These are phyloP conservation scores for Venturia carpophila DNA, from an alignment of 2,329 filamentous ascomycete genomes.

Conservation along the genomic window DNA sequence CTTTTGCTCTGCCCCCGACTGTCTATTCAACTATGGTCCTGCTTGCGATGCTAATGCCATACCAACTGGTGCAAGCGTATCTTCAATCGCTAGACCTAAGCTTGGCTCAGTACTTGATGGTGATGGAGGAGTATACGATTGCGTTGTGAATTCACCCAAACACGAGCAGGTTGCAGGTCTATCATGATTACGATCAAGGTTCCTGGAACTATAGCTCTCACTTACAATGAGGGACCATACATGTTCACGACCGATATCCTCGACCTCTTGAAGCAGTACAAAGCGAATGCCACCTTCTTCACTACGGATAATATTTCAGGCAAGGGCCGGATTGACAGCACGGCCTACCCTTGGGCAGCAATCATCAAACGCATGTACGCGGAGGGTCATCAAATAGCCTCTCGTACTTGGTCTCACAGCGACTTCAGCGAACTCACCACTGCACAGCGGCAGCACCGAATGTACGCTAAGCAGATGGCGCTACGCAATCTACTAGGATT, in stretches of 20 bases:
- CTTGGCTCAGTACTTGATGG: constrained; percentile 51
- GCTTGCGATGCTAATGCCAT: constrained; percentile 52
- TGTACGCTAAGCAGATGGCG: constrained; percentile 49
- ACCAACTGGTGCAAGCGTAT: constrained; percentile 49
- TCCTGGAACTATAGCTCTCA: constrained; percentile 55
- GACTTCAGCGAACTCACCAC: constrained; percentile 40
- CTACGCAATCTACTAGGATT: constrained; percentile 48
- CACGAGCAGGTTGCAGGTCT: neutral
- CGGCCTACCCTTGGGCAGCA: constrained; percentile 37
- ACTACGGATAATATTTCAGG: constrained; percentile 51
- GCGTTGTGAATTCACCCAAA: constrained; percentile 31
- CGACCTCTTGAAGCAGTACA: constrained; percentile 51
- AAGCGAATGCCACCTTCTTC: constrained; percentile 61
- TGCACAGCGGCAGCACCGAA: constrained; percentile 40
- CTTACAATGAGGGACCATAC: constrained; percentile 60
- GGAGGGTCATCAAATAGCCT: constrained; percentile 54
- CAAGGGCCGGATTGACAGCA: constrained; percentile 49
- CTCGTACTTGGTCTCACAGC: constrained; percentile 50
- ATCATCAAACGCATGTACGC: constrained; percentile 49
- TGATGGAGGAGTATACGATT: constrained; percentile 49
- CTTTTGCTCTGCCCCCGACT: constrained; percentile 55
- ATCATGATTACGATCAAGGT: constrained; percentile 12
- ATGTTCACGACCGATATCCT: constrained; percentile 54
- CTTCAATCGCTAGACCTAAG: constrained; percentile 44
- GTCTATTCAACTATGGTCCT: constrained; percentile 53